phyloP scores from a whole-genome alignment of 805 yeast species.

The Grigorovia jiainica region DNA sequence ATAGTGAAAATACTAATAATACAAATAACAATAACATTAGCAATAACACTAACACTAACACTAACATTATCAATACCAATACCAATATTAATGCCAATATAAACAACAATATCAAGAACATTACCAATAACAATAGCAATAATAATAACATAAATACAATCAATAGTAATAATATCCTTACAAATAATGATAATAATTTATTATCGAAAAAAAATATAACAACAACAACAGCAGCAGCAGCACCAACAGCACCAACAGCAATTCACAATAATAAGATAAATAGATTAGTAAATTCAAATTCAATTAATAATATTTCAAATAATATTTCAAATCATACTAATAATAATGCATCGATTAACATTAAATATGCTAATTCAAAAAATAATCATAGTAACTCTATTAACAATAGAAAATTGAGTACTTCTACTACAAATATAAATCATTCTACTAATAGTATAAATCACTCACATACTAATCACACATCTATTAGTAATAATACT shows the following conservation, averaged over 20 bases:
- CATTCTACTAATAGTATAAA: no score
- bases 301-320: background rate
- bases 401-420: no score
- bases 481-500: background rate
- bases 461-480: no score
- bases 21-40: no score
- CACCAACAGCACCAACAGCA: no score
- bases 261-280: background rate
- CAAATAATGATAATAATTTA: background rate
- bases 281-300: background rate
- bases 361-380: no score
- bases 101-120: background rate
- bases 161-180: background rate
- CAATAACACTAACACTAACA: background rate
- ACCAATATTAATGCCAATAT: background rate
- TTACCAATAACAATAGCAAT: background rate
- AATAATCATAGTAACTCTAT: no score
- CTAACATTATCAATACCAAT: background rate
- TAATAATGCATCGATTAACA: no score
- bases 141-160: background rate
- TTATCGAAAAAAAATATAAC: no score
- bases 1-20: conserved; percentile 7
- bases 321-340: no score
- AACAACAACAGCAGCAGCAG: no score
- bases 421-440: no score